Base-by-base conservation (phyloP, 2,329 filamentous ascomycete genomes). In the Talaromyces islandicus region DNA sequence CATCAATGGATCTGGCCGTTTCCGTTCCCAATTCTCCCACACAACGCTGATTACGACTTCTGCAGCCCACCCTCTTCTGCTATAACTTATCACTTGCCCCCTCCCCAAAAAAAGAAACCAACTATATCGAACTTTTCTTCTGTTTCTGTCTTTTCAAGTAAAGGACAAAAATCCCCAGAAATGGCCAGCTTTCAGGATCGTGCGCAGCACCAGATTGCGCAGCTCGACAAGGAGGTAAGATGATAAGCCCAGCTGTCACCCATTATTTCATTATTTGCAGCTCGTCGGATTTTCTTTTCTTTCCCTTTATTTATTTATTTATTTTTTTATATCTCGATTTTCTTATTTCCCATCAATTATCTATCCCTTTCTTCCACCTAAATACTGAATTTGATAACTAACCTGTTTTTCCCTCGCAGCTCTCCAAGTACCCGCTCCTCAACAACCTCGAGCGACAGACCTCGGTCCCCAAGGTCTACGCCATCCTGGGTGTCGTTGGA, bases 391-490 rank as follows among this genome's bases (percentile, higher is more conserved):
- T 53, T 50, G 29, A 32, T 24, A 10, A 54, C 38, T 2, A 14
- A 25, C 21, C 6, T 30, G 11, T 19, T 14, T 21, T 51, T 10
- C n/a, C n/a, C 12, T 17, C 14, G 62, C 72, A 88, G 85, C 83
- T 88, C 66, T 87, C 84, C 73, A 87, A 87, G 74, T 88, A 88
- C 77, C 83, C 82, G 67, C 73, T 80, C 69, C 84, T 88, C 74
- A 85, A 86, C 80, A 85, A 88, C 75, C 81, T 88, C 67, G 85
- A 88, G 80, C 81, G 83, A 75, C 85, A 88, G 76, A 87, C 85
- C 69, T 85, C 81, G 60, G 83, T 88, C 59, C 85, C 85, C 67
- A 88, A 88, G 78, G 85, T 86, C 75, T 88, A 88, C 71, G 83
- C 81, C 64, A 76, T 88, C 73, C 83, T 88, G 54, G 85, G 85